Evolutionary conservation across 169 alveolate species (phyloP).

Genomic region (Perkinsus marinus): DNA sequence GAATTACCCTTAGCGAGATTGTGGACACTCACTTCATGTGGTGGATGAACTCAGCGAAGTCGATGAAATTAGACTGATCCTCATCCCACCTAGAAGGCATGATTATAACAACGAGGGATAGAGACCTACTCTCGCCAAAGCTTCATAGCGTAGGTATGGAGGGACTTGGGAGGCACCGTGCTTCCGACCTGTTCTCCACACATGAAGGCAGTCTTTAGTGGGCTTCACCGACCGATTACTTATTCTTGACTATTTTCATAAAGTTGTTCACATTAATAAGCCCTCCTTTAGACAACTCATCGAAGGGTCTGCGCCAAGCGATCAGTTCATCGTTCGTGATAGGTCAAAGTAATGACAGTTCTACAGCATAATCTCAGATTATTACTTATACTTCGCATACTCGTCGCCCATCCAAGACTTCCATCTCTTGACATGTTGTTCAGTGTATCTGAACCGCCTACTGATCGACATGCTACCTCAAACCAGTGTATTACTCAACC

Average conservation of each 20-base stretch:
- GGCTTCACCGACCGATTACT: too few species aligned
- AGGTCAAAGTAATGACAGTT: background rate
- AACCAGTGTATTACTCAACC: background rate
- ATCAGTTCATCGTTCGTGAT: background rate
- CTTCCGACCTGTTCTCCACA: background rate
- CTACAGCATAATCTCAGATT: too few species aligned
- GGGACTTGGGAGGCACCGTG: background rate
- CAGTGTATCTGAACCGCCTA: background rate
- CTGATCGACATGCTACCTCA: background rate
- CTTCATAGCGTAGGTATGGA: background rate
- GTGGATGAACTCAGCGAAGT: background rate
- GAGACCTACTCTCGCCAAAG: background rate
- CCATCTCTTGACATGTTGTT: background rate
- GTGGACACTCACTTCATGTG: background rate
- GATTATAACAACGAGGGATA: too few species aligned
- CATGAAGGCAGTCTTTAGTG: too few species aligned
- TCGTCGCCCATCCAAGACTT: too few species aligned
- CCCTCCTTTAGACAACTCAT: background rate
- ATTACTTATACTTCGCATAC: too few species aligned
- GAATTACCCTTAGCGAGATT: background rate
- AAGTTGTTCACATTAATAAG: background rate
- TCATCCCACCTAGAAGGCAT: background rate
- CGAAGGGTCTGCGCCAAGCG: background rate
- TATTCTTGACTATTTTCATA: background rate
- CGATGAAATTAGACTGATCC: background rate